phyloP scores from a whole-genome alignment of 441 rosid species.

The Adansonia madagascariensis region DNA sequence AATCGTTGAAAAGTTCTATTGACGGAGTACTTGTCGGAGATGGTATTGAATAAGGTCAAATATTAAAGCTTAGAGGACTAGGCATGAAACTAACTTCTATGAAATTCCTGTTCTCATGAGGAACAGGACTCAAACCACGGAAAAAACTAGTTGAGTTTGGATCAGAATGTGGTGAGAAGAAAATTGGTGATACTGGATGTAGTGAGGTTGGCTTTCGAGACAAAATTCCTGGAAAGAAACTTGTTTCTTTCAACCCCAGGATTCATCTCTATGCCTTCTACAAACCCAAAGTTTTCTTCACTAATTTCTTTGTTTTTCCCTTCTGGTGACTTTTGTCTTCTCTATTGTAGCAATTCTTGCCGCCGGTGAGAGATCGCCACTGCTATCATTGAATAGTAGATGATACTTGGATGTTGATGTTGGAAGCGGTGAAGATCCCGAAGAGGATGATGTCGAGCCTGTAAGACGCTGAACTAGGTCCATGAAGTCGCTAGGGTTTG shows the following conservation, averaged over 20 bases:
- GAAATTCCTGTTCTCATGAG: constrained; percentile 54
- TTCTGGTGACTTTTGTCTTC: constrained; percentile 48
- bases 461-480: constrained; percentile 70
- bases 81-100: constrained; percentile 51
- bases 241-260: constrained; percentile 2
- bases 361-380: constrained; percentile 39
- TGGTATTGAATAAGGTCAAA: background rate
- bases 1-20: constrained; percentile 9
- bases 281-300: constrained; percentile 35
- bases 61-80: constrained; percentile 5
- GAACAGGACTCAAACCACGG: constrained; percentile 67
- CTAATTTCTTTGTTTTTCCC: constrained; percentile 22
- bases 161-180: constrained; percentile 63
- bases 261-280: constrained; percentile 32
- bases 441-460: constrained; percentile 48
- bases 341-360: constrained; percentile 55
- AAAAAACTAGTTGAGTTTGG: constrained; percentile 51
- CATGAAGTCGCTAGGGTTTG: constrained; percentile 36
- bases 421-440: constrained; percentile 14
- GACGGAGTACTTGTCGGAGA: constrained; percentile 4
- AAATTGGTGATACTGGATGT: constrained; percentile 59
- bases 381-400: constrained; percentile 28
- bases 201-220: constrained; percentile 39
- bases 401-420: constrained; percentile 15
- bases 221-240: constrained; percentile 3